phyloP scores from a whole-genome alignment of 495 filamentous ascomycete genomes.

The Saxophila tyrrhenica region DNA sequence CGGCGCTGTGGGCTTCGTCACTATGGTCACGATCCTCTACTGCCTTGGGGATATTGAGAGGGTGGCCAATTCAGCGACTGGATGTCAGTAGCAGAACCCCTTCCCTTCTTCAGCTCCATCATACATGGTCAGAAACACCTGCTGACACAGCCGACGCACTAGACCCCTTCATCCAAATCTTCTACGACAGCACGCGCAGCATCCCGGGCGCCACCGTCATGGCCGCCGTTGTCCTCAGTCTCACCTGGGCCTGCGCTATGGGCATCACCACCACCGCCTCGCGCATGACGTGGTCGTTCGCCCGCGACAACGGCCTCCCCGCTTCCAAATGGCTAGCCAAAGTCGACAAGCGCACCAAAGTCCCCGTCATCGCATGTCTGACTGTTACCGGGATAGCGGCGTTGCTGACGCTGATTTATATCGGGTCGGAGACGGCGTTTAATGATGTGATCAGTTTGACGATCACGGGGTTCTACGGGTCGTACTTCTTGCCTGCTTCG shows the following conservation, averaged over 20 bases:
- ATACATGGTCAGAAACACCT: no score
- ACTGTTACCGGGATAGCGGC: slow-evolving; percentile 8
- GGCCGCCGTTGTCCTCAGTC: slow-evolving; percentile 25
- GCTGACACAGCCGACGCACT: no score
- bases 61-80: slow-evolving; percentile 38
- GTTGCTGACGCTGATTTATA: slow-evolving; percentile 18
- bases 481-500: slow-evolving; percentile 14
- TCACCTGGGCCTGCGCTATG: slow-evolving; percentile 28
- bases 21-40: slow-evolving; percentile 33
- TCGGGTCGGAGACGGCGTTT: slow-evolving; percentile 18
- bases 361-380: slow-evolving; percentile 16
- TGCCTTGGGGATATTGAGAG: slow-evolving; percentile 37
- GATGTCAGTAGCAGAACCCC: slow-evolving; percentile 14
- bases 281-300: slow-evolving; percentile 37
- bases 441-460: slow-evolving; percentile 21
- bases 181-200: slow-evolving; percentile 39
- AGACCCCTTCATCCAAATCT: slow-evolving; percentile 45
- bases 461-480: slow-evolving; percentile 18
- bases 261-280: slow-evolving; percentile 34
- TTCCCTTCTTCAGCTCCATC: no score
- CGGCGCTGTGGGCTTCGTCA: slow-evolving; percentile 9
- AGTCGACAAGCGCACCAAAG: slow-evolving; percentile 9
- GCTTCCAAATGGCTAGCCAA: slow-evolving; percentile 12
- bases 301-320: slow-evolving; percentile 27
- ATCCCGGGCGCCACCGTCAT: slow-evolving; percentile 43